Evolutionary conservation across 306 rosid genomes (phyloP).

Genomic region (Dalbergia oliveri): DNA sequence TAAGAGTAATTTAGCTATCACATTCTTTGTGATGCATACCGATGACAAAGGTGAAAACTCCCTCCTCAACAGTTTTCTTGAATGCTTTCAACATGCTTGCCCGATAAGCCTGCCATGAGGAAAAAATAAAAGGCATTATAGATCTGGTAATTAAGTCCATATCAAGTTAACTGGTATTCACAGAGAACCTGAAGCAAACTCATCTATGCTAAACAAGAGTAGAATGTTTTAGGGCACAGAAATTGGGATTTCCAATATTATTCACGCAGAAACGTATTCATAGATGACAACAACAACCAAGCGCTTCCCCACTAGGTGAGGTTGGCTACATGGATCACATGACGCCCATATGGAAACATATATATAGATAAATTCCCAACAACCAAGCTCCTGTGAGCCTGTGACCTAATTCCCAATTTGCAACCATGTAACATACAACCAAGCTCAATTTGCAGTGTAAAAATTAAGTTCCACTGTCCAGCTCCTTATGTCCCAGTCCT

Average conservation of each 20-base stretch:
- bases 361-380: conserved; percentile 31
- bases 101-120: conserved; percentile 77
- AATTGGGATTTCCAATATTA: conserved; percentile 13
- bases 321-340: not conserved
- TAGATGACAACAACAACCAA: not conserved
- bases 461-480: conserved; percentile 22
- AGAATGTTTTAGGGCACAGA: conserved; percentile 10
- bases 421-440: conserved; percentile 32
- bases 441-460: conserved; percentile 21
- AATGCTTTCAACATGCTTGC: conserved; percentile 97
- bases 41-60: conserved; percentile 87
- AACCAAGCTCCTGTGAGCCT: not conserved
- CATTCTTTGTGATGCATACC: conserved; percentile 67
- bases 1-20: conserved; percentile 25
- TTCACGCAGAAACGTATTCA: conserved; percentile 16
- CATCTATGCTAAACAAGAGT: conserved; percentile 11
- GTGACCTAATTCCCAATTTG: conserved; percentile 30
- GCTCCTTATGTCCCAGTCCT: conserved; percentile 28
- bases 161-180: conserved; percentile 10
- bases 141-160: not conserved
- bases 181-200: conserved; percentile 37
- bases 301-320: not conserved
- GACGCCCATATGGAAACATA: not conserved
- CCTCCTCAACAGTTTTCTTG: conserved; percentile 94
- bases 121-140: conserved; percentile 32